phyloP scores from a whole-genome alignment of 768 basidiomycete genomes.

The Lepiota subincarnata region DNA sequence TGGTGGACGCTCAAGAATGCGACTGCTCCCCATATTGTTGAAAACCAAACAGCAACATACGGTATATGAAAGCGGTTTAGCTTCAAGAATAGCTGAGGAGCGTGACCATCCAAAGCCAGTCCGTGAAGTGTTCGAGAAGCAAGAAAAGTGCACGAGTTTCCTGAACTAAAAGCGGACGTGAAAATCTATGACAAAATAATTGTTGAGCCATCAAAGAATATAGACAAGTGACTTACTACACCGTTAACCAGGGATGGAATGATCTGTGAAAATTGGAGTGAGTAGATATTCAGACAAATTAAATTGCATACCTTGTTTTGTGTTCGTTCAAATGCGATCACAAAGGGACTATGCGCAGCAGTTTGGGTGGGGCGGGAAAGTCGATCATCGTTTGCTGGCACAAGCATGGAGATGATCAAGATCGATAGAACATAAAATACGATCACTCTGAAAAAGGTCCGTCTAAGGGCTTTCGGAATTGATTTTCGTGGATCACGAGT shows the following conservation, averaged over 20 bases:
- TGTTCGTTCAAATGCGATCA: slow-evolving; percentile 60
- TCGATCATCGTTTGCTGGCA: slow-evolving; percentile 52
- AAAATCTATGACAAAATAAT: slow-evolving; percentile 27
- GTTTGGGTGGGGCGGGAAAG: slow-evolving; percentile 24
- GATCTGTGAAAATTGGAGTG: slow-evolving; percentile 17
- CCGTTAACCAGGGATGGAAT: slow-evolving; percentile 47
- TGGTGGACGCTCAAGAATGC: slow-evolving; percentile 24
- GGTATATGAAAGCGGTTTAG: slow-evolving; percentile 29
- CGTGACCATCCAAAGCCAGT: slow-evolving; percentile 35
- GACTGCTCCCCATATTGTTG: slow-evolving; percentile 22
- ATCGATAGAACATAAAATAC: slow-evolving; percentile 50
- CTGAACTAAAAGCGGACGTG: slow-evolving; percentile 56
- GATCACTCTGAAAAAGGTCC: slow-evolving; percentile 41
- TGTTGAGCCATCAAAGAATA: background rate
- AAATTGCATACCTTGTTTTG: slow-evolving; percentile 46
- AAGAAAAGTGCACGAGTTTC: slow-evolving; percentile 49
- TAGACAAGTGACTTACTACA: slow-evolving; percentile 27
- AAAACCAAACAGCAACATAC: slow-evolving; percentile 22
- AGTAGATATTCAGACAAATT: background rate
- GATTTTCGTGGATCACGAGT: slow-evolving; percentile 59
- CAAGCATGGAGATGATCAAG: slow-evolving; percentile 62
- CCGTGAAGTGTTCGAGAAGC: slow-evolving; percentile 36
- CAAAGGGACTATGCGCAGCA: slow-evolving; percentile 65
- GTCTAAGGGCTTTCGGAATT: slow-evolving; percentile 59
- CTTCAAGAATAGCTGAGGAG: slow-evolving; percentile 26